These are phyloP conservation scores for Alternaria triticina DNA, from an alignment of 2,329 filamentous ascomycete species.

Conservation along the genomic window DNA sequence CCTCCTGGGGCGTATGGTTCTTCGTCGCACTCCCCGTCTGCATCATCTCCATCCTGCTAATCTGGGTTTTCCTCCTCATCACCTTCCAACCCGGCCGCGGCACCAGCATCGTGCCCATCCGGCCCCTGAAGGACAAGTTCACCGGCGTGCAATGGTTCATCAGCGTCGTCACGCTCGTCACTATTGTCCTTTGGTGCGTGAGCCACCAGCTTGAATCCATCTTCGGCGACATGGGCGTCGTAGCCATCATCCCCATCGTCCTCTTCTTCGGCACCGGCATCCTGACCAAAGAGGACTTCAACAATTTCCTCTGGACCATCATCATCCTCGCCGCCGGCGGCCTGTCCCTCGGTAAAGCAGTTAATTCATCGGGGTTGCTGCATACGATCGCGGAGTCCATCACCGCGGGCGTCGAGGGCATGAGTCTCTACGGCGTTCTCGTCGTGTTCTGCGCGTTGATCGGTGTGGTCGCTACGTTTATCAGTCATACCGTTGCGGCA, in stretches of 20 bases:
- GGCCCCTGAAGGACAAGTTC: constrained; percentile 86
- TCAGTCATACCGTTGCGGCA: constrained; percentile 95
- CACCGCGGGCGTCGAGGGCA: constrained; percentile 72
- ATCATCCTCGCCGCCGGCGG: constrained; percentile 97
- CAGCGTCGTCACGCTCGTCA: constrained; percentile 77
- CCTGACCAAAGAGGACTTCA: constrained; percentile 98
- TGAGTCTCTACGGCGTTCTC: constrained; percentile 85
- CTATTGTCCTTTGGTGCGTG: constrained; percentile 90
- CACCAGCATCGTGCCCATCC: constrained; percentile 89
- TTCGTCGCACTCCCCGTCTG: constrained; percentile 94
- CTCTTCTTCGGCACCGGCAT: constrained; percentile 97
- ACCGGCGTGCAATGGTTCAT: constrained; percentile 94
- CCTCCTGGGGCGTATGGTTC: constrained; percentile 96
- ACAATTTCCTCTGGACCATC: constrained; percentile 99
- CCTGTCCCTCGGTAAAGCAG: constrained; percentile 88
- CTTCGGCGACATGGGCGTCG: constrained; percentile 98
- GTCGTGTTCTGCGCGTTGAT: constrained; percentile 86
- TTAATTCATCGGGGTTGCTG: constrained; percentile 89
- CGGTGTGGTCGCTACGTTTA: constrained; percentile 93
- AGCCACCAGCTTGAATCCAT: constrained; percentile 85
- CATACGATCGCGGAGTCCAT: constrained; percentile 85
- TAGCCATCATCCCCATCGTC: constrained; percentile 94
- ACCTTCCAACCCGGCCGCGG: constrained; percentile 86
- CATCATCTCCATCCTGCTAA: constrained; percentile 82
- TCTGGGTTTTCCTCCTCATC: constrained; percentile 85